Percentiles rank a stretch among this genome's conserved stretches.
These are phyloP conservation scores for Phyllosticta citriasiana DNA, from an alignment of 2,329 filamentous ascomycete species.

Conservation along the genomic window DNA sequence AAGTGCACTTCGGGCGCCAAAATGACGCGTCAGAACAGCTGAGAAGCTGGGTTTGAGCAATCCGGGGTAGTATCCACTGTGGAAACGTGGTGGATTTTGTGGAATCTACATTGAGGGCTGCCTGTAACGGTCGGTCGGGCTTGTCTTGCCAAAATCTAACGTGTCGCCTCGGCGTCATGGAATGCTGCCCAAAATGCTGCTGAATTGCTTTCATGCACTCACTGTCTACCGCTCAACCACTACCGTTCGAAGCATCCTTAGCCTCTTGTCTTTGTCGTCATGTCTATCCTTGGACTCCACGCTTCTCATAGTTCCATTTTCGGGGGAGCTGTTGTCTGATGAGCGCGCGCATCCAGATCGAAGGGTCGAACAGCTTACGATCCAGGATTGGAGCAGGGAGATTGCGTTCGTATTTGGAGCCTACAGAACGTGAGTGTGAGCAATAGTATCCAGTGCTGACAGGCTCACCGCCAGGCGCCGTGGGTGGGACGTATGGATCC, in stretches of 20 bases:
- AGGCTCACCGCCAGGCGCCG: constrained; percentile 76
- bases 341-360: neutral
- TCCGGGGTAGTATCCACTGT: neutral
- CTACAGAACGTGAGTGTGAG: constrained; percentile 35
- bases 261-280: neutral
- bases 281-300: neutral
- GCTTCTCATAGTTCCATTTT: constrained; percentile 9
- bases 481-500: constrained; percentile 81
- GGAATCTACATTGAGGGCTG: neutral
- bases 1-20: too few species aligned
- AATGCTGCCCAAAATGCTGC: too few species aligned
- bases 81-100: neutral
- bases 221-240: too few species aligned
- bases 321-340: constrained; percentile 3
- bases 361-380: constrained; percentile 48
- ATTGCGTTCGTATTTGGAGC: constrained; percentile 95
- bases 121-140: too few species aligned
- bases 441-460: constrained; percentile 13
- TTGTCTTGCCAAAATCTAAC: too few species aligned
- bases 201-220: too few species aligned
- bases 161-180: too few species aligned
- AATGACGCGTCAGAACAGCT: too few species aligned
- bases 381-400: constrained; percentile 68
- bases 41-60: neutral
- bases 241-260: neutral